phyloP scores from a whole-genome alignment of 1,284 basidiomycete species.

The Fistulina hepatica region DNA sequence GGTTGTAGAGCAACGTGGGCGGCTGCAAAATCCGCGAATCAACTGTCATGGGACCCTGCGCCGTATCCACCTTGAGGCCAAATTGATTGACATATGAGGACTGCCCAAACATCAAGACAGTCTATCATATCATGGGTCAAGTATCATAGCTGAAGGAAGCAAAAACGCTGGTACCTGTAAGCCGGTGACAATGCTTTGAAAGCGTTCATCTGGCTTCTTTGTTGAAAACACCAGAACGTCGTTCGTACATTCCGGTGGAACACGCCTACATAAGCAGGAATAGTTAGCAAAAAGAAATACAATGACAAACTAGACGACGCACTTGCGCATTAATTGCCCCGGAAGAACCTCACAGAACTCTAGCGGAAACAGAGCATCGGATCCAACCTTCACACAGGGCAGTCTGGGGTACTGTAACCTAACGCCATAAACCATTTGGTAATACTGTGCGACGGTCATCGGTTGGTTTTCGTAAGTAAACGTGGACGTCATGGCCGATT shows the following conservation, averaged over 20 bases:
- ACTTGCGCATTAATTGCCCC: slow-evolving; percentile 67
- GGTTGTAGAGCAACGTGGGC: slow-evolving; percentile 54
- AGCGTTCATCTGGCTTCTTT: slow-evolving; percentile 42
- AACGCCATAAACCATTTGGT: too few relatives aligned
- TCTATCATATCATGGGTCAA: not conserved
- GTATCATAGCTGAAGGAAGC: not conserved
- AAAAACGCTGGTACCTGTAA: too few relatives aligned
- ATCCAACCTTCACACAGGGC: slow-evolving; percentile 16
- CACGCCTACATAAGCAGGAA: too few relatives aligned
- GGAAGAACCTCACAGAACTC: slow-evolving; percentile 54
- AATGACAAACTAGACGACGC: too few relatives aligned
- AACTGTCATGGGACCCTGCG: slow-evolving; percentile 40
- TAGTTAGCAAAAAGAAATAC: too few relatives aligned
- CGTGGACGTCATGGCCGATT: slow-evolving; percentile 36
- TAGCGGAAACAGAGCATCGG: not conserved
- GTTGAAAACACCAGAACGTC: slow-evolving; percentile 44
- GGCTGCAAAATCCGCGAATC: slow-evolving; percentile 50
- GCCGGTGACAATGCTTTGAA: too few relatives aligned
- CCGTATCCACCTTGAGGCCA: slow-evolving; percentile 47
- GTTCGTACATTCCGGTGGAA: too few relatives aligned
- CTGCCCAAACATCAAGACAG: slow-evolving; percentile 56
- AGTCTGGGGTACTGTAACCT: slow-evolving; percentile 8
- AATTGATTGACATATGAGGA: slow-evolving; percentile 65
- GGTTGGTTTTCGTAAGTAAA: slow-evolving; percentile 32
- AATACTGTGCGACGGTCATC: slow-evolving; percentile 45